Percentiles rank a stretch among this genome's conserved stretches.
Conservation (phyloP, 805 yeast species). For the Cyberlindnera xylosilytica region DNA sequence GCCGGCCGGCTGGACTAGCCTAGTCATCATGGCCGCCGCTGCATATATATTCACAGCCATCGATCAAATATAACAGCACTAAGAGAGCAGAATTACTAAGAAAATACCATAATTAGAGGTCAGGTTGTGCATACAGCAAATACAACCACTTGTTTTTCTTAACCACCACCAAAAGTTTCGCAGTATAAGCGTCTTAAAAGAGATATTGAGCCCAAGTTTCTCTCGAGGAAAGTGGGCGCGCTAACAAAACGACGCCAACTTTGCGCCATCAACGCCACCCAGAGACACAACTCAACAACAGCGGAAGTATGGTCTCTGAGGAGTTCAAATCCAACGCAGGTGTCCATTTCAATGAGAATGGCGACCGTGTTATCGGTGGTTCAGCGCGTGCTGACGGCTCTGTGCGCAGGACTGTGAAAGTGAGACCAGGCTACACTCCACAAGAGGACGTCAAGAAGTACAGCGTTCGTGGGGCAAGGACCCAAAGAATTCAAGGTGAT, state of each 20-base stretch:
- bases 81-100: too few species aligned
- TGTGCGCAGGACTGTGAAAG: conserved; percentile 20
- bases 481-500: background rate
- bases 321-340: conserved; percentile 3
- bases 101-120: too few species aligned
- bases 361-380: conserved; percentile 23
- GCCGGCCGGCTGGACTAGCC: too few species aligned
- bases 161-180: too few species aligned
- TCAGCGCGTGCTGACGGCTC: conserved; percentile 27
- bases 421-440: conserved; percentile 26
- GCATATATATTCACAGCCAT: too few species aligned
- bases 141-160: too few species aligned
- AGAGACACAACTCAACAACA: conserved; percentile 1
- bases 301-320: background rate
- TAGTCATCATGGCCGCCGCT: too few species aligned
- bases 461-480: conserved; percentile 14
- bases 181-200: too few species aligned
- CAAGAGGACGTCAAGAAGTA: conserved; percentile 22
- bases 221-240: background rate
- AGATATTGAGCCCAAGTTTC: too few species aligned
- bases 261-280: background rate
- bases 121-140: too few species aligned
- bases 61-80: too few species aligned
- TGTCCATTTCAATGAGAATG: conserved; percentile 10
- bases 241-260: conserved; percentile 1